phyloP scores from a whole-genome alignment of 1,139 yeast genomes.

The Suhomyces taliae region DNA sequence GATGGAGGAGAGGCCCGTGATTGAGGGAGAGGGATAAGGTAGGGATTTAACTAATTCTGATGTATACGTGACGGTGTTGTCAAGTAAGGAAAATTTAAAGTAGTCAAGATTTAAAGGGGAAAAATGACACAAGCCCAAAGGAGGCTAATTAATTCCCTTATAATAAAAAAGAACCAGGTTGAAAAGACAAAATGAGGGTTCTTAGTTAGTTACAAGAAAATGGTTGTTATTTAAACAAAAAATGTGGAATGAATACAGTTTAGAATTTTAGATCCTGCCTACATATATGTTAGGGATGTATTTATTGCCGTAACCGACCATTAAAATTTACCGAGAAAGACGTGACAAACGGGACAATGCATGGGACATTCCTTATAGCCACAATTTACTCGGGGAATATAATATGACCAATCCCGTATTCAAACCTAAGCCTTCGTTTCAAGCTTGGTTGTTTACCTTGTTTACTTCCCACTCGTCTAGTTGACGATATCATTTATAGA shows the following conservation, averaged over 20 bases:
- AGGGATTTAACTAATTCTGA: not conserved
- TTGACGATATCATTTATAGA: not conserved
- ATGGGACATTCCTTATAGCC: not conserved
- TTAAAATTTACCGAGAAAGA: conserved; percentile 1
- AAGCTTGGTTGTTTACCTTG: not conserved
- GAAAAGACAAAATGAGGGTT: conserved; percentile 5
- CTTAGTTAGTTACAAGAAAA: conserved; percentile 6
- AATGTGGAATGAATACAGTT: no score
- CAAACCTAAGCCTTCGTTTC: not conserved
- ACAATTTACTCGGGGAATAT: not conserved
- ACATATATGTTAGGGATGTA: not conserved
- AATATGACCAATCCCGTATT: not conserved
- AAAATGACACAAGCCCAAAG: not conserved
- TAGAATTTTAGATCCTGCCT: no score
- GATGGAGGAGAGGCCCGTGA: not conserved
- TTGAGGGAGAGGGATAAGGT: not conserved
- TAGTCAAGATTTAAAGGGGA: not conserved
- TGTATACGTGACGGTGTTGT: conserved; percentile 4
- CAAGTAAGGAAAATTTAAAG: not conserved
- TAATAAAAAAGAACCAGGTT: conserved; percentile 3
- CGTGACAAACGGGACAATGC: not conserved
- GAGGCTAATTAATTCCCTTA: not conserved
- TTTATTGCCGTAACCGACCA: conserved; percentile 1
- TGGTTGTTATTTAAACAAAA: conserved; percentile 9
- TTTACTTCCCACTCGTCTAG: not conserved